Evolutionary conservation across 805 yeast genomes (phyloP).

Genomic region (Cyberlindnera meyerae): DNA sequence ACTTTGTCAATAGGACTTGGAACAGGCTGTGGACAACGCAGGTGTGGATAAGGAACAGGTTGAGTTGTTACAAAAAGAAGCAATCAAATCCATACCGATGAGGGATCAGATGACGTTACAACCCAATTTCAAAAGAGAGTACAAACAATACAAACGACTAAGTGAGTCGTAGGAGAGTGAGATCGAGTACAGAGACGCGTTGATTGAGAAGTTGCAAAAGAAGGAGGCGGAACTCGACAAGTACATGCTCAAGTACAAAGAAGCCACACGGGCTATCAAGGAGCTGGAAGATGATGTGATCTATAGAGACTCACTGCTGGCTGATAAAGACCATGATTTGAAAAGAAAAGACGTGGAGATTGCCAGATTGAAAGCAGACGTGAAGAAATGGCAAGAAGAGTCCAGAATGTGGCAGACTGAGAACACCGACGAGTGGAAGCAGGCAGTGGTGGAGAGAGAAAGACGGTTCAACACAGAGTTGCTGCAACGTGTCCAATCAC

Average conservation of each 20-base stretch:
- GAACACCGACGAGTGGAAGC: conserved; percentile 5
- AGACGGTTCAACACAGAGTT: conserved; percentile 15
- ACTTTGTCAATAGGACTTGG: conserved; percentile 29
- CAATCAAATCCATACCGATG: conserved; percentile 9
- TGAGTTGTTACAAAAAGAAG: conserved; percentile 2
- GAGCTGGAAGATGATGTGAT: conserved; percentile 22
- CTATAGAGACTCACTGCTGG: conserved; percentile 21
- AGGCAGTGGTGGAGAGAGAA: conserved; percentile 4
- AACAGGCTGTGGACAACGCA: conserved; percentile 23
- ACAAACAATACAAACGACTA: conserved; percentile 16
- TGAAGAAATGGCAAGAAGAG: conserved; percentile 7
- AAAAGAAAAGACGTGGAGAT: conserved; percentile 7
- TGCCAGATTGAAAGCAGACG: conserved; percentile 5
- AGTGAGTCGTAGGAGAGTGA: conserved; percentile 24
- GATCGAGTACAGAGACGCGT: conserved; percentile 22
- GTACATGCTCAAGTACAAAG: conserved; percentile 7
- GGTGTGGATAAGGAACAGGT: conserved; percentile 10
- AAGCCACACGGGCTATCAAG: conserved; percentile 3
- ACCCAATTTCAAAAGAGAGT: conserved; percentile 22
- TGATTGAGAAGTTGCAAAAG: conserved; percentile 19
- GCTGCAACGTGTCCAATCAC: conserved; percentile 16
- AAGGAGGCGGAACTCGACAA: conserved; percentile 8
- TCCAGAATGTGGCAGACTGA: conserved; percentile 11
- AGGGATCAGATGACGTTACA: conserved; percentile 6
- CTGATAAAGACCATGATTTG: conserved; percentile 14